A percentile compares a stretch with the other conserved stretches of the same genome.
phyloP scores from a whole-genome alignment of 2,329 filamentous ascomycete species.

The Coniochaeta prunicola region DNA sequence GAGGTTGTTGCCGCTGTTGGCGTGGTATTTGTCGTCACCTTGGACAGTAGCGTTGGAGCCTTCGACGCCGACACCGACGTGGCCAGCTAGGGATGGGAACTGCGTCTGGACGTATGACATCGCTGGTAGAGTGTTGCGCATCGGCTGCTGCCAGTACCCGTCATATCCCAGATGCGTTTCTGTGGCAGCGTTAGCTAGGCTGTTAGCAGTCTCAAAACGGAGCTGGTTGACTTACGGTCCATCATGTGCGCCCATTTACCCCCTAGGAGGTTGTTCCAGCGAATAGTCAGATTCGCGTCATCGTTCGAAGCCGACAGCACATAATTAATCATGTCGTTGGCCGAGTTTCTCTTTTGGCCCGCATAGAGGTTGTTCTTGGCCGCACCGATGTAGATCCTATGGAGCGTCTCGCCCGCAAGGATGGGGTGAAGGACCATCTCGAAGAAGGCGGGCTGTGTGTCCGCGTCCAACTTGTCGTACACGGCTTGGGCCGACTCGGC shows the following conservation, averaged over 20 bases:
- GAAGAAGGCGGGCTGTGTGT: constrained; percentile 51
- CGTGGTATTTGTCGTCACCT: constrained; percentile 57
- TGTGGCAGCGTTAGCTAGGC: constrained; percentile 7
- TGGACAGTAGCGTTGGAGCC: constrained; percentile 60
- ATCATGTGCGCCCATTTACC: constrained; percentile 60
- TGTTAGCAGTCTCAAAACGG: background rate
- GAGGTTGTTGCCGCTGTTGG: constrained; percentile 44
- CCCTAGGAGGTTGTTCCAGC: constrained; percentile 49
- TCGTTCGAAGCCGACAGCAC: constrained; percentile 47
- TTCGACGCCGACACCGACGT: constrained; percentile 57
- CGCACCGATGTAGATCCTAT: constrained; percentile 43
- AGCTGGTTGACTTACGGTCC: constrained; percentile 32
- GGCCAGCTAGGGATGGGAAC: constrained; percentile 52
- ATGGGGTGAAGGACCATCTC: constrained; percentile 55
- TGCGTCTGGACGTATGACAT: constrained; percentile 51
- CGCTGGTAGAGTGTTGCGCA: constrained; percentile 59
- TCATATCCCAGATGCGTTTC: constrained; percentile 48
- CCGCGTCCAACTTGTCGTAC: constrained; percentile 43
- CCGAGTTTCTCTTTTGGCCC: constrained; percentile 45
- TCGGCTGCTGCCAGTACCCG: constrained; percentile 62
- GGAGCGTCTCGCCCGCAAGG: constrained; percentile 47
- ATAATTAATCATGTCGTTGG: constrained; percentile 44
- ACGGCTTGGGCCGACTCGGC: constrained; percentile 46
- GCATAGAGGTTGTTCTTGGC: constrained; percentile 47
- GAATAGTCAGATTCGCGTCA: constrained; percentile 46